phyloP scores from a whole-genome alignment of 441 rosid genomes.

The Heliophila coronopifolia region DNA sequence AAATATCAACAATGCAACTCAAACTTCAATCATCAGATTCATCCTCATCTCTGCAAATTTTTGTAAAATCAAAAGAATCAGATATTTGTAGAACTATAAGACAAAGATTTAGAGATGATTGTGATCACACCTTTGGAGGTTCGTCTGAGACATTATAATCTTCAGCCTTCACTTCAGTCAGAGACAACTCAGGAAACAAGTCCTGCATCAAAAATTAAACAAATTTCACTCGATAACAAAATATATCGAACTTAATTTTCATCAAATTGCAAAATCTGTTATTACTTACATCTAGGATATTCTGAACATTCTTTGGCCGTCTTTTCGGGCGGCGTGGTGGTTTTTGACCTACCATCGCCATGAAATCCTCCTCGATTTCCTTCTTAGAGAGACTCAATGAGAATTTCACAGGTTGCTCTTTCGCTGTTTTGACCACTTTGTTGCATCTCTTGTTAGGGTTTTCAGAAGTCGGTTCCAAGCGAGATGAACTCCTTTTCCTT shows the following conservation, averaged over 20 bases:
- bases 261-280: not conserved
- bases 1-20: too few relatives aligned
- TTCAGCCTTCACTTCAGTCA: constrained; percentile 55
- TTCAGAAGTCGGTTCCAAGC: constrained; percentile 37
- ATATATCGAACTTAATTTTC: not conserved
- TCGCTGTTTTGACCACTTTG: constrained; percentile 27
- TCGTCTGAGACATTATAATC: constrained; percentile 54
- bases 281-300: constrained; percentile 52
- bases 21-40: too few relatives aligned
- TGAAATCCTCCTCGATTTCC: constrained; percentile 72
- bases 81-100: too few relatives aligned
- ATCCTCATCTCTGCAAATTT: too few relatives aligned
- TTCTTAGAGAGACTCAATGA: constrained; percentile 50
- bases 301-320: constrained; percentile 54
- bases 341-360: constrained; percentile 39
- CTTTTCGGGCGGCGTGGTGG: constrained; percentile 68
- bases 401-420: too few relatives aligned
- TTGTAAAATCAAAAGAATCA: too few relatives aligned
- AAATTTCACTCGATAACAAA: constrained; percentile 7
- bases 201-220: constrained; percentile 16
- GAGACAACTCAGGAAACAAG: constrained; percentile 57
- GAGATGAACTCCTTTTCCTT: constrained; percentile 54
- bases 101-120: too few relatives aligned
- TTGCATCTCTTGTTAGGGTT: too few relatives aligned
- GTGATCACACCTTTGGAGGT: too few relatives aligned